Percentiles rank a stretch among this genome's conserved stretches.
Conservation (phyloP, 805 yeast genomes). For the Candida nanaspora region DNA sequence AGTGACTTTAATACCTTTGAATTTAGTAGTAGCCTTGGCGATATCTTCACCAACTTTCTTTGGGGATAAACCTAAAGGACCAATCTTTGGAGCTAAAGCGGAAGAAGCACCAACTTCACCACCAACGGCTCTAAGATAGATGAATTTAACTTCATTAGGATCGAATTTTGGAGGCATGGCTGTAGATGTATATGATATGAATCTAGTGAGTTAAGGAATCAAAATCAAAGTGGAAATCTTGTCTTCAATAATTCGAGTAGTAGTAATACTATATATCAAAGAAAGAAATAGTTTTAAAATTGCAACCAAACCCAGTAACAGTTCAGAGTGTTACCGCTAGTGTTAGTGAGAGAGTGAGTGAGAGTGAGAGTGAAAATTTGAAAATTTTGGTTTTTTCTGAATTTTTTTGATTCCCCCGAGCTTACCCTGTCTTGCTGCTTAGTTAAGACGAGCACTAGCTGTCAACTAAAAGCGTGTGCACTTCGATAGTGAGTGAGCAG, state of each 20-base stretch:
- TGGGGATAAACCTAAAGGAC: conserved; percentile 99
- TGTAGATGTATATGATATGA: not conserved
- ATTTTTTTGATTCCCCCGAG: too few species aligned
- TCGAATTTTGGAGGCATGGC: conserved; percentile 96
- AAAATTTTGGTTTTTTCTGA: too few species aligned
- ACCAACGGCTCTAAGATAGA: conserved; percentile 99
- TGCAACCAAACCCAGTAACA: too few species aligned
- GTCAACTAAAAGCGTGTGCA: too few species aligned
- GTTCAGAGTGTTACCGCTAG: too few species aligned
- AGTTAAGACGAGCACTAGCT: too few species aligned
- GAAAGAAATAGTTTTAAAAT: too few species aligned
- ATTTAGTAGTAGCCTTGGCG: conserved; percentile 98
- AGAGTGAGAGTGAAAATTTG: not conserved
- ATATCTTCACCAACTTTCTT: conserved; percentile 99
- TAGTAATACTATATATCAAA: too few species aligned
- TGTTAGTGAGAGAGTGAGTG: not conserved
- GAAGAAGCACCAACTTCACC: conserved; percentile 99
- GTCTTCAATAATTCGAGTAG: too few species aligned
- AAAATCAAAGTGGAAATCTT: not conserved
- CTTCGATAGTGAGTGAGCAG: too few species aligned
- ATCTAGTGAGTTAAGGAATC: not conserved
- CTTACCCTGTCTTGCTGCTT: too few species aligned
- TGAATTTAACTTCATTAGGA: conserved; percentile 96
- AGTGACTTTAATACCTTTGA: conserved; percentile 99
- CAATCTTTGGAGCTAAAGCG: conserved; percentile 99